Evolutionary conservation across 805 yeast genomes (phyloP), one percentile per base, ranked within the genome.

Genomic region (Monosporozyma siamensis): DNA sequence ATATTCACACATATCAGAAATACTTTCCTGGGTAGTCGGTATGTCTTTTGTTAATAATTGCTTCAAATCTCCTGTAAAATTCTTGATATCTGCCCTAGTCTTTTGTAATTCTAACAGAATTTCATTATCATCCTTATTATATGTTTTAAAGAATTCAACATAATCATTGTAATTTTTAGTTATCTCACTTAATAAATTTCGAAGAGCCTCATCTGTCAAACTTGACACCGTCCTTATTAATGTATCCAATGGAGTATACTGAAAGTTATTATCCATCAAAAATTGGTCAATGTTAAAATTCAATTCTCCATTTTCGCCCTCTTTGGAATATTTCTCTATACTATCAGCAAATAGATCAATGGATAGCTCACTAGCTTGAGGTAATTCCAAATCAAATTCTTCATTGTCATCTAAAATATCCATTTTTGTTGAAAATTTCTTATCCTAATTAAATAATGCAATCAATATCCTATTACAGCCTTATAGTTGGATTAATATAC

Each of bases 371-470:
- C 57, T 41, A 1, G 58, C 45, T 14, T 46, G 46, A 10, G 63
- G 63, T 15, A 59, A 44, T 25, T 52, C 62, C 30, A 54, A 40
- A 25, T 50, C 49, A 6, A 48, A 21, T 8, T 52, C 50, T 24
- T 48, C 53, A 17, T 52, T 58, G n/a, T 55, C 61, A 17, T 48
- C 48, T 23, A 55, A 40, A 23, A 51, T 43, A 39, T 56, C 54
- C 61, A 58, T 57, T 78, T 11, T 14, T 35, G 7, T 6, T 32
- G 9, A n/a, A n/a, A n/a, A n/a, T n/a, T n/a, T n/a, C n/a, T n/a
- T n/a, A n/a, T n/a, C n/a, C n/a, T n/a, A n/a, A n/a, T n/a, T n/a
- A n/a, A n/a, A n/a, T n/a, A n/a, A n/a, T n/a, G n/a, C n/a, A n/a
- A n/a, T n/a, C n/a, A n/a, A n/a, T n/a, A n/a, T n/a, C n/a, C n/a